Evolutionary conservation across 139 green algal genomes (phyloP), one percentile per base, ranked within the genome.

Genomic region (Astrephomene gubernaculifera): DNA sequence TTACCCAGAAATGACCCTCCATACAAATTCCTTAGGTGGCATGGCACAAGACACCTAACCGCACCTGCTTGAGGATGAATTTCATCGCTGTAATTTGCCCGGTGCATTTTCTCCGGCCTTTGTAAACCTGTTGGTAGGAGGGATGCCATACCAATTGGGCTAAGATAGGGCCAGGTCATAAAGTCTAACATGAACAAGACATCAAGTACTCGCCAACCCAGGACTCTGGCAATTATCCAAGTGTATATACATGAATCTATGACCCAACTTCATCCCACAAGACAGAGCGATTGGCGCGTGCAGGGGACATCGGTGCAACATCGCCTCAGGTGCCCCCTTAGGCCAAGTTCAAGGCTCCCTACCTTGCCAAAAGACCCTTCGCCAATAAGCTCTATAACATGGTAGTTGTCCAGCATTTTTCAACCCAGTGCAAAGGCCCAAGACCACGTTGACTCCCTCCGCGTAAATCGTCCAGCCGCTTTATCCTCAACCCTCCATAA

Each of bases 81-180:
- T 99, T 99, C 91, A 99, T 96, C 3, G 97, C 97, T 27, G 92
- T 95, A n/a, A 96, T 98, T 86, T 98, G 95, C n/a, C 97, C 93
- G 0, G 94, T 98, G 86, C 93, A 96, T 63, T 94, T 94, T 19
- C 95, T 87, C 14, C 97, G 89, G 2, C 95, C 97, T 82, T 99
- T 99, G 90, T 98, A 99, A 31, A 99, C 96, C 96, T 98, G 92
- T n/a, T n/a, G n/a, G n/a, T n/a, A n/a, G n/a, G n/a, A n/a, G n/a
- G n/a, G n/a, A n/a, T n/a, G n/a, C n/a, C n/a, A n/a, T n/a, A n/a
- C n/a, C n/a, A n/a, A n/a, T n/a, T n/a, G n/a, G n/a, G n/a, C n/a
- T n/a, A n/a, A n/a, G n/a, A n/a, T n/a, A n/a, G n/a, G n/a, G n/a
- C n/a, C n/a, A n/a, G n/a, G n/a, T n/a, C n/a, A n/a, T n/a, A n/a